phyloP scores from a whole-genome alignment of 371 early-diverging fungal species.

The Mortierella sp. region DNA sequence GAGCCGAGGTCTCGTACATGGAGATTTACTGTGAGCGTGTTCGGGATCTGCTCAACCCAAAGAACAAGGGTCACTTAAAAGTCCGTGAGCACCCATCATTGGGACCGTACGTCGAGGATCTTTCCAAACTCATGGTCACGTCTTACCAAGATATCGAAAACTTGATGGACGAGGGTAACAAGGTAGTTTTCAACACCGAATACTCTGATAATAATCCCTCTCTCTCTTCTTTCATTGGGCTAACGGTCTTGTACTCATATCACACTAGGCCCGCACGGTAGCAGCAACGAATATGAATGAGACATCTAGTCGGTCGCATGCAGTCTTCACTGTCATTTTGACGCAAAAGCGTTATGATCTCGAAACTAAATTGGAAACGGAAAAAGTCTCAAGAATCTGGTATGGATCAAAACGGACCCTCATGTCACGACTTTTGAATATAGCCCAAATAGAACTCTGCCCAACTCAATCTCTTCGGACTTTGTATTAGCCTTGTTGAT shows the following conservation, averaged over 20 bases:
- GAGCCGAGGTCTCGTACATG: constrained; percentile 88
- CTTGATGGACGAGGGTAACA: constrained; percentile 90
- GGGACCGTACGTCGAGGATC: constrained; percentile 94
- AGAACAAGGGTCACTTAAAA: constrained; percentile 79
- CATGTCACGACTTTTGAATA: not conserved
- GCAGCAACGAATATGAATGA: constrained; percentile 98
- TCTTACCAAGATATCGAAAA: constrained; percentile 80
- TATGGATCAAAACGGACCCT: constrained; percentile 22
- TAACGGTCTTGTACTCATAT: not conserved
- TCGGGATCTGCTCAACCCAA: constrained; percentile 88
- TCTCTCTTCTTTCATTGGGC: too few species aligned
- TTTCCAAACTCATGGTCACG: constrained; percentile 84
- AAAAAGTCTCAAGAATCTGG: constrained; percentile 82
- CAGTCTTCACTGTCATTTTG: constrained; percentile 90
- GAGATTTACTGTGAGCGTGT: constrained; percentile 92
- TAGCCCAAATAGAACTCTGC: not conserved
- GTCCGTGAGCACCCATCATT: constrained; percentile 90
- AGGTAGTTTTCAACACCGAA: constrained; percentile 61
- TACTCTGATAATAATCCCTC: not conserved
- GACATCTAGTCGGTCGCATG: constrained; percentile 93
- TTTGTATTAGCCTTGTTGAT: constrained; percentile 76
- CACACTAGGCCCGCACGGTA: constrained; percentile 80
- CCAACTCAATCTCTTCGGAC: not conserved
- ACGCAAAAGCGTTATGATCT: constrained; percentile 73
- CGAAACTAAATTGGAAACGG: constrained; percentile 74